Base-by-base conservation (phyloP, 371 early-diverging fungal species). In the Mortierella sp. region DNA sequence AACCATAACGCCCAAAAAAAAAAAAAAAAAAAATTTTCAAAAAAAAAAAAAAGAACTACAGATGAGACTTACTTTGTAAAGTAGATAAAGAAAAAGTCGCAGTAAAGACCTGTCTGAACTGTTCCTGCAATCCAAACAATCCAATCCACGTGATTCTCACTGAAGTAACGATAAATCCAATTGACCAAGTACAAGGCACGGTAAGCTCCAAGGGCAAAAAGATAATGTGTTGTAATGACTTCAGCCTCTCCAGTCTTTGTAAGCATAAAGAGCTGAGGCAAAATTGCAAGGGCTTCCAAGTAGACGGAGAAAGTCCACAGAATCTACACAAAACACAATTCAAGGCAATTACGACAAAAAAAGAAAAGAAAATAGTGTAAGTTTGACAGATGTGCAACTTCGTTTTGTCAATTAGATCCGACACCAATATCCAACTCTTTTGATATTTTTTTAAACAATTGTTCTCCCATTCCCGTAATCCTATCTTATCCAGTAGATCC, bases 51-150 rank as follows among this genome's bases (percentile, higher is more conserved):
- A n/a, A n/a, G n/a, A n/a, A n/a, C n/a, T n/a, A n/a, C n/a, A n/a
- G n/a, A n/a, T n/a, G n/a, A n/a, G n/a, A 75, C 88, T 86, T 87
- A 94, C 94, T 90, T 94, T 70, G 93, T 93, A 72, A 97, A 95
- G 86, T 99, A 99, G 47, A 99, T 92, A 70, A 95, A 96, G 87
- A 99, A 99, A 83, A 99, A 99, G 86, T 99, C 99, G 75, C 90
- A 89, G 84, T 99, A 99, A 1, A 99, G 85, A 15, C 92, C 93
- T 0, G 99, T 98, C 84, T 99, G 99, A 26, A 99, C 85, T 19
- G 96, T 70, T 54, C 99, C 98, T 40, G 96, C 91, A 64, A 97
- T 87, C 89, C 89, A 90, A 47, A 88, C 86, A 64, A 89, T 82
- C 64, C 84, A 85, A 73, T 92, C 92, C 2, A 83, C 74, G 65